Conservation (phyloP, 345 rosid species). For the Triadica sebifera region DNA sequence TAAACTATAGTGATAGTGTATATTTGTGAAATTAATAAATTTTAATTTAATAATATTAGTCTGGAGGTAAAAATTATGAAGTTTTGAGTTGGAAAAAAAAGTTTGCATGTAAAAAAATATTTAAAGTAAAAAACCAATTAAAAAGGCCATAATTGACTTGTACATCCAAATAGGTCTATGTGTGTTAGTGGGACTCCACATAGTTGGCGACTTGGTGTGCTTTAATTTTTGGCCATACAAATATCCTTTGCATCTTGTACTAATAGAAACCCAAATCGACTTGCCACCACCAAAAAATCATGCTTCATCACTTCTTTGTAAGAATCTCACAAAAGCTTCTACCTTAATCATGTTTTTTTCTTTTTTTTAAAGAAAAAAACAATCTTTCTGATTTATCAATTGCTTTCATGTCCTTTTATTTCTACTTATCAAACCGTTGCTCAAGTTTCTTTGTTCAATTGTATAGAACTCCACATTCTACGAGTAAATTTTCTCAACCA, state of each 20-base stretch:
- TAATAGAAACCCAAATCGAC: slow-evolving; percentile 33
- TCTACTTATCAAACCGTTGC: neutral
- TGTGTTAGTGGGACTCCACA: slow-evolving; percentile 27
- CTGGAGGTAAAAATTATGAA: no score
- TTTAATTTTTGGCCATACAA: slow-evolving; percentile 62
- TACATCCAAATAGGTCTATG: no score
- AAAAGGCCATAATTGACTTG: no score
- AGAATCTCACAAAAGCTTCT: slow-evolving; percentile 32
- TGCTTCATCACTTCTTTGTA: slow-evolving; percentile 21
- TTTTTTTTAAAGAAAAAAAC: neutral
- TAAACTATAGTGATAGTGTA: no score
- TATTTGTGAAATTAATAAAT: no score
- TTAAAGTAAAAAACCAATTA: no score
- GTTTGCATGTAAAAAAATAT: no score
- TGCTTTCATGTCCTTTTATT: neutral
- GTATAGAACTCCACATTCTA: neutral
- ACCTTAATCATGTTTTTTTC: slow-evolving; percentile 19
- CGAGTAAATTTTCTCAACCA: slow-evolving; percentile 30
- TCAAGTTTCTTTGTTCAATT: slow-evolving; percentile 12
- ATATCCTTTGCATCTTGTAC: slow-evolving; percentile 28
- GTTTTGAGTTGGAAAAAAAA: no score
- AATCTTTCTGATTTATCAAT: no score
- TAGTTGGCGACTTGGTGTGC: no score
- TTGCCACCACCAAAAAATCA: slow-evolving; percentile 24
- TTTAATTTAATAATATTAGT: no score